Evolutionary conservation across 495 filamentous ascomycete species (phyloP), one percentile per base, ranked within the genome.

Genomic region (Aspergillus sparsus): DNA sequence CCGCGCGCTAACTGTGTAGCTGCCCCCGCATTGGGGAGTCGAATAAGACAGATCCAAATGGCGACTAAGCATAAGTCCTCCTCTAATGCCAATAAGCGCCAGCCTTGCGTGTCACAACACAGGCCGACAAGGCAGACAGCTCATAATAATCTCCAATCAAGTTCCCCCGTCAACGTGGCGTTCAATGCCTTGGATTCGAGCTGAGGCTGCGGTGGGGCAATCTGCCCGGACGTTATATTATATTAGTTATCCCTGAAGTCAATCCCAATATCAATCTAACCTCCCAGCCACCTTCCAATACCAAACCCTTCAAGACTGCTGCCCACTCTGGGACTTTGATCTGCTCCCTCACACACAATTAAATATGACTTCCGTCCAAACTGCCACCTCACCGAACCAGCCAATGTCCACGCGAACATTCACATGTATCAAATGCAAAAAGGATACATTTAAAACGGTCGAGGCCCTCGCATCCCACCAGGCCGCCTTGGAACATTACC

Each of bases 401-500:
- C 37, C 37, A 9, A n/a, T 41, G n/a, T n/a, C 7, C n/a, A 47
- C n/a, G 15, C n/a, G 13, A 16, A 47, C 16, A 2, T 49, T 49
- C 32, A 57, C 27, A 7, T 57, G 55, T 16, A 15, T 39, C 31
- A 49, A 6, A 32, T 62, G 55, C 51, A 27, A 41, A 18, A 58
- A 41, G 21, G 12, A 36, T 31, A 46, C 10, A 7, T 60, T 55
- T 31, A 57, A 41, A 32, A 57, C 44, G 0, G 53, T 32, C 36
- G 13, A 46, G 15, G 55, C 53, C 31, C 16, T 50, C 4, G n/a
- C 47, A 12, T 18, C 32, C 11, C 60, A 62, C 16, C 60, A 57
- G 16, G 7, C 7, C 7, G 49, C 60, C 3, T 21, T 57, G 21
- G 16, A 31, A 31, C 60, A 62, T 37, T 16, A 15, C 21, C 31